Base-by-base conservation (phyloP, 2,329 filamentous ascomycete genomes). In the Cadophora luteo-olivacea region DNA sequence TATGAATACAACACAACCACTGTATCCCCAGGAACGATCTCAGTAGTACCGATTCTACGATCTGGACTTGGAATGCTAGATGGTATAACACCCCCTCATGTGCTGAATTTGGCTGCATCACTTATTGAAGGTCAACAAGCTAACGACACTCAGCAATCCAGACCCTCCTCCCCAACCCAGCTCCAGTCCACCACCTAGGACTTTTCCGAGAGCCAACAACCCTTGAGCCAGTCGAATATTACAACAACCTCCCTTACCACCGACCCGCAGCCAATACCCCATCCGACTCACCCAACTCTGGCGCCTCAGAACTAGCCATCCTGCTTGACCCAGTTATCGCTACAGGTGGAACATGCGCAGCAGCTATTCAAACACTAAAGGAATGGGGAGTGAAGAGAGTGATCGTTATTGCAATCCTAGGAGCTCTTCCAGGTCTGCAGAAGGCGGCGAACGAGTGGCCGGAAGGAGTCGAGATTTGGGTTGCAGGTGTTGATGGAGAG, bases 21-120 rank as follows among this genome's bases (percentile, higher is more conserved):
- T 49, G 84, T 93, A 72, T 69, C 73, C 1, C 80, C 85, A 6
- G 91, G 92, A 0, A 81, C 84, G 61, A 87, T 97, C 74, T 94
- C 91, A 64, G 86, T 98, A 64, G 91, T 98, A 2, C 95, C 95
- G 48, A 97, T 98, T 80, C 87, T 98, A n/a, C 88, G 95, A 69
- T 97, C 93, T 3, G 95, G 95, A 32, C 84, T 97, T 51, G 92
- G 89, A 79, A 97, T 98, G 94, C 87, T 97, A 54, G 92, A 97
- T 77, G 91, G 91, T 91, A 75, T 25, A 79, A 78, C 38, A 19
- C 33, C 33, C 25, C 60, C 51, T 61, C 22, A n/a, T 25, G 25
- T 45, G 51, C 49, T n/a, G 29, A 29, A 29, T 29, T 29, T 38
- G 41, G 12, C 12, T 45, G 41, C 41, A 16, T 19, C 32, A 51